A percentile compares a stretch with the other conserved stretches of the same genome.
phyloP scores from a whole-genome alignment of 2,329 filamentous ascomycete species.

The Trichophaea hybrida region DNA sequence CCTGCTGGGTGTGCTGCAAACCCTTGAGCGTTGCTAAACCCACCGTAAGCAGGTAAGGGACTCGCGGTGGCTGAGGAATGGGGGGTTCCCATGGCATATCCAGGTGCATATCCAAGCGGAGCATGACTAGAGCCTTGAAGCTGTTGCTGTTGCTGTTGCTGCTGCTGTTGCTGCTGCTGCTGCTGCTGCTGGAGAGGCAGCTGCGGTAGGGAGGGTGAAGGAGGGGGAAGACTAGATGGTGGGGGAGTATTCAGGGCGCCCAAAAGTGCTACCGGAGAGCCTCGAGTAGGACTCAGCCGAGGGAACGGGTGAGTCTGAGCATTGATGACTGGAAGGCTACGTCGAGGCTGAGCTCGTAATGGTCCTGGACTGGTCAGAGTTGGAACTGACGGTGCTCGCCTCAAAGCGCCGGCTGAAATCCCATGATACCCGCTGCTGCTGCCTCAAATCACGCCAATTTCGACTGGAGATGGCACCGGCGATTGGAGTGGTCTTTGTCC shows the following conservation, averaged over 20 bases:
- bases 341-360: not conserved
- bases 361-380: not conserved
- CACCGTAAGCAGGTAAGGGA: constrained; percentile 25
- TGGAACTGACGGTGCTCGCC: not conserved
- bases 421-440: not conserved
- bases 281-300: constrained; percentile 7
- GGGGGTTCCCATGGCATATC: constrained; percentile 15
- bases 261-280: not conserved
- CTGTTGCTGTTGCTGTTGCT: not conserved
- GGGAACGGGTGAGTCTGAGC: constrained; percentile 19
- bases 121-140: not conserved
- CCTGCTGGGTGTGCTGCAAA: no score
- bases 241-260: constrained; percentile 1
- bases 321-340: constrained; percentile 11
- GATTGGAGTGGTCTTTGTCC: not conserved
- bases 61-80: constrained; percentile 31
- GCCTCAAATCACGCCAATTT: not conserved
- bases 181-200: constrained; percentile 14
- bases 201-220: constrained; percentile 10
- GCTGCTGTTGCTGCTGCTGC: constrained; percentile 1
- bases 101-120: constrained; percentile 11
- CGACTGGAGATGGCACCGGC: not conserved
- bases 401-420: not conserved
- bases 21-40: no score
- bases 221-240: constrained; percentile 11